Evolutionary conservation across 2,329 filamentous ascomycete species (phyloP).

Genomic region (Fusarium liriodendri): DNA sequence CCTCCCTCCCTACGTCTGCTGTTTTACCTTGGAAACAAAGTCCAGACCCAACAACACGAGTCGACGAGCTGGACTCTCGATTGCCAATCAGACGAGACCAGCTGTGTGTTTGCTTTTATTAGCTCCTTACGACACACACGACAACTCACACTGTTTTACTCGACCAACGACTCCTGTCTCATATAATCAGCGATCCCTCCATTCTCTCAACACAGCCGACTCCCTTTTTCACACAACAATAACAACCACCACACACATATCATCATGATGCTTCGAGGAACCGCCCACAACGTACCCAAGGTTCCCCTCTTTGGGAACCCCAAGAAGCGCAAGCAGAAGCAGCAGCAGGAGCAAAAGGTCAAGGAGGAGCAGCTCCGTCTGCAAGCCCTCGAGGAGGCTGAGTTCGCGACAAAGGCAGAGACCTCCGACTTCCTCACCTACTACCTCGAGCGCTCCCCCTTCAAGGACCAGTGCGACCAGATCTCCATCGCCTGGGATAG

Average conservation of each 20-base stretch:
- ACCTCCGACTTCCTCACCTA: constrained; percentile 48
- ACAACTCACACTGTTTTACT: constrained; percentile 30
- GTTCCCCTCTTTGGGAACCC: constrained; percentile 39
- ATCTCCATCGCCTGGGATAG: constrained; percentile 50
- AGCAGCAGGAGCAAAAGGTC: constrained; percentile 36
- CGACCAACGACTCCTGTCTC: constrained; percentile 21
- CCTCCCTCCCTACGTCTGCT: constrained; percentile 20
- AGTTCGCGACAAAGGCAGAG: constrained; percentile 45
- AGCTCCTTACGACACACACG: constrained; percentile 13
- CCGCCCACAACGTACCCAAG: constrained; percentile 30
- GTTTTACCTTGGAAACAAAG: constrained; percentile 1
- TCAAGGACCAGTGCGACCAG: constrained; percentile 44
- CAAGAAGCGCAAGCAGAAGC: constrained; percentile 43
- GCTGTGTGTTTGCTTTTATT: constrained; percentile 32
- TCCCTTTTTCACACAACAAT: not conserved
- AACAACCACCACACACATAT: constrained; percentile 1
- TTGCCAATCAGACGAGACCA: constrained; percentile 22
- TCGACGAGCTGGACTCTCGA: constrained; percentile 34
- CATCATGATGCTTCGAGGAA: constrained; percentile 36
- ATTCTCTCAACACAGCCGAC: not conserved
- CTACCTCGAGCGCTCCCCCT: constrained; percentile 46
- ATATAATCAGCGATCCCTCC: constrained; percentile 12
- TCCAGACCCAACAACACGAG: not conserved
- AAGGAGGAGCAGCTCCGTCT: constrained; percentile 36
- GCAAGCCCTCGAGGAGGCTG: constrained; percentile 44